Percentiles rank a stretch among this genome's conserved stretches.
Evolutionary conservation across 1,139 yeast species (phyloP).

Genomic region (Yamadazyma trypodendri): DNA sequence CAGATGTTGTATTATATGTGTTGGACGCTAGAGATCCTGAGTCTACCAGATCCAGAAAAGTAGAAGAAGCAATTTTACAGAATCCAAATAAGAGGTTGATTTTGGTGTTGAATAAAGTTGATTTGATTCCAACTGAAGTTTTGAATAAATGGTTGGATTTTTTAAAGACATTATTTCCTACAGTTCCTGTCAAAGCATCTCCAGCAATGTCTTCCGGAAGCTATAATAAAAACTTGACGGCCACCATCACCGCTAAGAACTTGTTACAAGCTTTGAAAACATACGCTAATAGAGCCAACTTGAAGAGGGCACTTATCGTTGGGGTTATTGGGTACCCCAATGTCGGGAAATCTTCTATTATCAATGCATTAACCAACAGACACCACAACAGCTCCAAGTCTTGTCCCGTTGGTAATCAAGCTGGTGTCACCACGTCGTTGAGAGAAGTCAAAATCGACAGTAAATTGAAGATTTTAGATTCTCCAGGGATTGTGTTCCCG

Average conservation of each 20-base stretch:
- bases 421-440: constrained; percentile 91
- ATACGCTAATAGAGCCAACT: constrained; percentile 77
- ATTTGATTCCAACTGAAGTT: constrained; percentile 81
- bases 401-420: constrained; percentile 97
- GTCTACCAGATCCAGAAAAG: constrained; percentile 86
- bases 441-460: constrained; percentile 92
- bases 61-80: constrained; percentile 85
- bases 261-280: constrained; percentile 81
- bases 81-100: constrained; percentile 78
- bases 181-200: constrained; percentile 79
- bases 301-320: constrained; percentile 88
- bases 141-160: constrained; percentile 82
- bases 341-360: constrained; percentile 89
- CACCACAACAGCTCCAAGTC: constrained; percentile 69
- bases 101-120: constrained; percentile 85
- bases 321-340: constrained; percentile 98
- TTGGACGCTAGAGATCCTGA: constrained; percentile 98
- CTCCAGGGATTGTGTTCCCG: constrained; percentile 98
- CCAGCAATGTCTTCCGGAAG: constrained; percentile 55
- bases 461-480: constrained; percentile 84
- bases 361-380: constrained; percentile 83
- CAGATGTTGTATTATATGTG: constrained; percentile 89
- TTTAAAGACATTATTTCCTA: constrained; percentile 82
- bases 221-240: constrained; percentile 77
- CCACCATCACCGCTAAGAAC: constrained; percentile 68